Percentiles rank a stretch among this genome's conserved stretches.
Evolutionary conservation across 148 eudicot species (phyloP).

Genomic region (Chenopodium quinoa): DNA sequence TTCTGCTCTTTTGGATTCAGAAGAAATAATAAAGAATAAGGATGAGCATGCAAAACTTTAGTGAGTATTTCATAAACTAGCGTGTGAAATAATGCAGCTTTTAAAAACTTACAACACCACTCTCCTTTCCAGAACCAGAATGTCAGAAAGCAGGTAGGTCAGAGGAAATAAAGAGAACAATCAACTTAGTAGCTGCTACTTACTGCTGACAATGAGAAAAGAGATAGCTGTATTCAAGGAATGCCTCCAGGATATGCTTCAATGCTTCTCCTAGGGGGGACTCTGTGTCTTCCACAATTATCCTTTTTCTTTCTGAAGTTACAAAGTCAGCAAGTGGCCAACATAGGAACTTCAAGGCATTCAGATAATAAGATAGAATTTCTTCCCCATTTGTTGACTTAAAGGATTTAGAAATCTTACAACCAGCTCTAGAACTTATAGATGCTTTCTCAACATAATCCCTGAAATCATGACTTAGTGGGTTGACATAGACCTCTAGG

Average conservation of each 20-base stretch:
- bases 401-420: constrained; percentile 8
- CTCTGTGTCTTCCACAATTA: constrained; percentile 44
- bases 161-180: neutral
- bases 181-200: neutral
- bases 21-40: neutral
- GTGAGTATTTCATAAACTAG: neutral
- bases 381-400: constrained; percentile 23
- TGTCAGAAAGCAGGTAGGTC: constrained; percentile 7
- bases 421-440: constrained; percentile 2
- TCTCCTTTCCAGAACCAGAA: neutral
- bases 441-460: constrained; percentile 2
- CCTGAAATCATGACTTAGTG: constrained; percentile 11
- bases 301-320: constrained; percentile 46
- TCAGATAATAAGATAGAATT: constrained; percentile 39
- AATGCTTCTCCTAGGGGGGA: constrained; percentile 29
- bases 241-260: constrained; percentile 39
- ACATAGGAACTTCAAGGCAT: constrained; percentile 74
- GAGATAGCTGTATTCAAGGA: constrained; percentile 48
- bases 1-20: neutral
- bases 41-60: neutral
- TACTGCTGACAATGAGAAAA: constrained; percentile 54
- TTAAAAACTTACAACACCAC: too few species aligned
- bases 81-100: too few species aligned
- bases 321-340: constrained; percentile 69
- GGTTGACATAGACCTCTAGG: constrained; percentile 18